phyloP scores from a whole-genome alignment of 73 alveolate species.

The Breviolum minutum region DNA sequence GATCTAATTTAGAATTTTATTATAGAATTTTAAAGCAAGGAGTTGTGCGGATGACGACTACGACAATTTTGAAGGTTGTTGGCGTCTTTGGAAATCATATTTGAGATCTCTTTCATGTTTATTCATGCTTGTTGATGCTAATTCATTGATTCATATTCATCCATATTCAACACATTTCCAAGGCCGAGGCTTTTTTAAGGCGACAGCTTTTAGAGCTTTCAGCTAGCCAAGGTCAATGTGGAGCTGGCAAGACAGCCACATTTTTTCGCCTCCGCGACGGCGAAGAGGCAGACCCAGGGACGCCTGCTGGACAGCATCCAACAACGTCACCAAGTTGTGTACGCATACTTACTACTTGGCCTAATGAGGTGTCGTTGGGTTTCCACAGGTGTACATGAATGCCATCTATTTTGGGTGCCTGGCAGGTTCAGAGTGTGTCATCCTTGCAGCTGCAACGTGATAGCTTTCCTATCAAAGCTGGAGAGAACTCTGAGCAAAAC shows the following conservation, averaged over 20 bases:
- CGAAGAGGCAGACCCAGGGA: slow-evolving; percentile 22
- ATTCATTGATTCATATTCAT: background rate
- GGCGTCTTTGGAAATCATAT: too few species aligned
- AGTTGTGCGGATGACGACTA: background rate
- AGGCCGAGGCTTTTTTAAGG: background rate
- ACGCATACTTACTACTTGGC: background rate
- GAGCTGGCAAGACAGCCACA: slow-evolving; percentile 67
- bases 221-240: slow-evolving; percentile 62
- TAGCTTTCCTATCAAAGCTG: slow-evolving; percentile 57
- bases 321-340: too few species aligned
- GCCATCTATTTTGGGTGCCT: background rate
- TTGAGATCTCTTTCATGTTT: too few species aligned
- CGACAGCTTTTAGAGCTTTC: background rate
- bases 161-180: background rate
- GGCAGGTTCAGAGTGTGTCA: slow-evolving; percentile 70
- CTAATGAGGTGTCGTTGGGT: background rate
- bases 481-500: slow-evolving; percentile 37
- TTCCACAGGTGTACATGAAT: background rate
- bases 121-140: background rate
- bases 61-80: too few species aligned
- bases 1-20: too few species aligned
- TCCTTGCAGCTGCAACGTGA: slow-evolving; percentile 57
- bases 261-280: slow-evolving; percentile 91
- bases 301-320: background rate
- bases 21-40: background rate